phyloP scores from a whole-genome alignment of 345 rosid genomes.

The Bruguiera gymnorhiza region DNA sequence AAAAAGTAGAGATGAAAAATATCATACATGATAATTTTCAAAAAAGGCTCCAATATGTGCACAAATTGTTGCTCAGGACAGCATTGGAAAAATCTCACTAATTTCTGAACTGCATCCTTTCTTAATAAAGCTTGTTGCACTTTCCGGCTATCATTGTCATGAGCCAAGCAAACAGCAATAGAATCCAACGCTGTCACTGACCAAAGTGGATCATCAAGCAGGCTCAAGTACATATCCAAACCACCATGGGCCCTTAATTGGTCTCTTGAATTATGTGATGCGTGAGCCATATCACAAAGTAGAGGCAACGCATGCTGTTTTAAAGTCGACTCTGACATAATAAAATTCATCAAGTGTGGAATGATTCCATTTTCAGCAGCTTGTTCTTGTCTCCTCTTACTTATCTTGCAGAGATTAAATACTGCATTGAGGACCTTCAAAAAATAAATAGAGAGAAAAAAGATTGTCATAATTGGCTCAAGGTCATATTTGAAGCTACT shows the following conservation, averaged over 20 bases:
- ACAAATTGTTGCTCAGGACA: constrained; percentile 94
- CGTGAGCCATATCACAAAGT: constrained; percentile 99
- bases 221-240: constrained; percentile 83
- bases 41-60: constrained; percentile 96
- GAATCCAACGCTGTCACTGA: constrained; percentile 94
- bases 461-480: neutral
- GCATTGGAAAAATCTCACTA: constrained; percentile 88
- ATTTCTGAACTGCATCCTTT: constrained; percentile 75
- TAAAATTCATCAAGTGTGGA: constrained; percentile 89
- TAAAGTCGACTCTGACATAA: constrained; percentile 69
- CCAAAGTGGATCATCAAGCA: constrained; percentile 86
- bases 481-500: neutral
- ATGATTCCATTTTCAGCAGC: constrained; percentile 99
- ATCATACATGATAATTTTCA: constrained; percentile 91
- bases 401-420: constrained; percentile 97
- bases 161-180: constrained; percentile 94
- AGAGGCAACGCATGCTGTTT: constrained; percentile 85
- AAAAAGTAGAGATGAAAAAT: neutral
- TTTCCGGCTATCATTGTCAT: constrained; percentile 89
- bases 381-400: constrained; percentile 98
- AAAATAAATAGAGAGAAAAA: constrained; percentile 3
- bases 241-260: constrained; percentile 97
- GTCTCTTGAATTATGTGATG: constrained; percentile 95
- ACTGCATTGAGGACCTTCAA: constrained; percentile 90
- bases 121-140: constrained; percentile 93